Evolutionary conservation across 2,329 filamentous ascomycete species (phyloP).

Genomic region (Trichoderma atroviride): DNA sequence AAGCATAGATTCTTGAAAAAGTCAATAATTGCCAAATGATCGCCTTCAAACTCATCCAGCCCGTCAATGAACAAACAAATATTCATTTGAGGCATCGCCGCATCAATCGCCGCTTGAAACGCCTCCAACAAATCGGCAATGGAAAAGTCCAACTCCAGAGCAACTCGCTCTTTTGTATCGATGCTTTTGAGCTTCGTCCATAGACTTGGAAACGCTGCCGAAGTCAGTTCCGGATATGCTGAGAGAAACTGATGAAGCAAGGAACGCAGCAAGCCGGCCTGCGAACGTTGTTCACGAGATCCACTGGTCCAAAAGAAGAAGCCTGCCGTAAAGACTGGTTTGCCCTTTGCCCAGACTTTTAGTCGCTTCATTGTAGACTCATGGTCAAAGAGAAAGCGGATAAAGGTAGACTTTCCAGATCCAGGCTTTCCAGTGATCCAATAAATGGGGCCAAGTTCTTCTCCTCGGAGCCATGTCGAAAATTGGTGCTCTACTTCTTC

Average conservation of each 20-base stretch:
- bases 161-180: slow-evolving; percentile 39
- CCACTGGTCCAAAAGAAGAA: slow-evolving; percentile 53
- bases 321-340: slow-evolving; percentile 39
- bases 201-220: slow-evolving; percentile 34
- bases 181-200: slow-evolving; percentile 36
- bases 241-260: slow-evolving; percentile 43
- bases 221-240: slow-evolving; percentile 32
- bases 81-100: slow-evolving; percentile 29
- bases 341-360: slow-evolving; percentile 34
- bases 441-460: slow-evolving; percentile 35
- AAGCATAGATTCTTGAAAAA: slow-evolving; percentile 35
- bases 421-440: slow-evolving; percentile 49
- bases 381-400: slow-evolving; percentile 43
- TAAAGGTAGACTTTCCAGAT: slow-evolving; percentile 51
- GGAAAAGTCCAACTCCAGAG: slow-evolving; percentile 37
- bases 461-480: slow-evolving; percentile 35
- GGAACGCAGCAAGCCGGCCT: slow-evolving; percentile 42
- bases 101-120: slow-evolving; percentile 33
- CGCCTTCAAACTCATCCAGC: slow-evolving; percentile 40
- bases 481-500: slow-evolving; percentile 30
- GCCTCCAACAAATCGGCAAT: slow-evolving; percentile 35
- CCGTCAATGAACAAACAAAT: slow-evolving; percentile 40
- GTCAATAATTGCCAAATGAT: slow-evolving; percentile 35
- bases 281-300: slow-evolving; percentile 43
- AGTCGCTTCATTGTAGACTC: slow-evolving; percentile 27